phyloP scores from a whole-genome alignment of 371 early-diverging fungal genomes.

The Rhizopus arrhizus region DNA sequence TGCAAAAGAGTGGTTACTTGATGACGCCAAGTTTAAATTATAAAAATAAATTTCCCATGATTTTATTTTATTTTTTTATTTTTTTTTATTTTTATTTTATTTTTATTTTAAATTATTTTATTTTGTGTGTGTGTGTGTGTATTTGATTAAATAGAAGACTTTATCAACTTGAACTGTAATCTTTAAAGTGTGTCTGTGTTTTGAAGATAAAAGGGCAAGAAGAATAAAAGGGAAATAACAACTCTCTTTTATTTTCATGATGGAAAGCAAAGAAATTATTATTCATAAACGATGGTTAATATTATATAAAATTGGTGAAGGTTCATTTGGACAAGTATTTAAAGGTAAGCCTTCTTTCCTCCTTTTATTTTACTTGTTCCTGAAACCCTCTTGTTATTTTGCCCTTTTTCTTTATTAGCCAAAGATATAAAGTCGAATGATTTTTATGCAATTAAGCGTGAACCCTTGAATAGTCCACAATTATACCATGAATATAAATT shows the following conservation, averaged over 20 bases:
- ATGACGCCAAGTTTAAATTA: constrained; percentile 1
- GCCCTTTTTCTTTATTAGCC: constrained; percentile 25
- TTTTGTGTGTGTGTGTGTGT: neutral
- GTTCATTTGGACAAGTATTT: constrained; percentile 67
- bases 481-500: constrained; percentile 56
- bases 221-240: neutral
- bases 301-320: constrained; percentile 62
- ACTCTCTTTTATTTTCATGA: constrained; percentile 11
- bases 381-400: neutral
- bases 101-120: neutral
- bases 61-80: neutral
- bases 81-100: neutral
- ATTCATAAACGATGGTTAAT: constrained; percentile 61
- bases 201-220: constrained; percentile 6
- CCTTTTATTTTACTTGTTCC: constrained; percentile 5
- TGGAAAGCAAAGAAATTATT: constrained; percentile 42
- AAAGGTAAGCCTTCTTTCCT: constrained; percentile 43
- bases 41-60: neutral
- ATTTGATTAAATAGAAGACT: neutral
- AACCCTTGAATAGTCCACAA: constrained; percentile 53
- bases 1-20: neutral
- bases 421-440: constrained; percentile 46
- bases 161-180: too few relatives aligned
- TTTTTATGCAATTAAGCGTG: constrained; percentile 61
- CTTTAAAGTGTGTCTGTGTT: too few relatives aligned